Percentiles rank a stretch among this genome's conserved stretches.
Conservation (phyloP, 768 basidiomycete species). For the Calocybe indica region DNA sequence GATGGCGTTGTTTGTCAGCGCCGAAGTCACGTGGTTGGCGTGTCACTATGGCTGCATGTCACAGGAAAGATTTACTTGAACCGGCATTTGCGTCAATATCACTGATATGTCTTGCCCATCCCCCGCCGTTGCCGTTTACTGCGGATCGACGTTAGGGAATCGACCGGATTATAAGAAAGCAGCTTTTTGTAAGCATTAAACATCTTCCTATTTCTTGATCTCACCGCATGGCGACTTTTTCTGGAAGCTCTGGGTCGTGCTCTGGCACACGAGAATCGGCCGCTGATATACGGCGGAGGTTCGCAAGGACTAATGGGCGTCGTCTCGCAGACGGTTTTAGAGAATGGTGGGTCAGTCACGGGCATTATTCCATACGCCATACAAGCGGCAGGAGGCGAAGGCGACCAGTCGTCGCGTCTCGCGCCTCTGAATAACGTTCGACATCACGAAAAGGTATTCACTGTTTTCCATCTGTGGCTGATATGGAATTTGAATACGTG, state of each 20-base stretch:
- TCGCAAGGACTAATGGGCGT: conserved; percentile 81
- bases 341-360: conserved; percentile 64
- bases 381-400: conserved; percentile 57
- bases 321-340: conserved; percentile 60
- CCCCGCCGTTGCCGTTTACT: conserved; percentile 66
- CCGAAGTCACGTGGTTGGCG: neutral
- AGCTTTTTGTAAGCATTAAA: conserved; percentile 54
- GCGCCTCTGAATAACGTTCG: conserved; percentile 12
- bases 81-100: neutral
- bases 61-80: neutral
- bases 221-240: neutral
- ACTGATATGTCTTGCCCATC: neutral
- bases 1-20: conserved; percentile 16
- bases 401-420: conserved; percentile 34
- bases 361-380: conserved; percentile 81
- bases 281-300: conserved; percentile 87
- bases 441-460: conserved; percentile 20
- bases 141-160: conserved; percentile 70
- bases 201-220: neutral
- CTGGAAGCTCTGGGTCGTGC: conserved; percentile 66
- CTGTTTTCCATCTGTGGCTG: conserved; percentile 1
- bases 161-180: conserved; percentile 57
- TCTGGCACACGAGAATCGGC: conserved; percentile 50
- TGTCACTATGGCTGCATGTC: neutral
- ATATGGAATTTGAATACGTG: neutral